Evolutionary conservation across 148 eudicot species (phyloP).

Genomic region (Vaccinium corymbosum): DNA sequence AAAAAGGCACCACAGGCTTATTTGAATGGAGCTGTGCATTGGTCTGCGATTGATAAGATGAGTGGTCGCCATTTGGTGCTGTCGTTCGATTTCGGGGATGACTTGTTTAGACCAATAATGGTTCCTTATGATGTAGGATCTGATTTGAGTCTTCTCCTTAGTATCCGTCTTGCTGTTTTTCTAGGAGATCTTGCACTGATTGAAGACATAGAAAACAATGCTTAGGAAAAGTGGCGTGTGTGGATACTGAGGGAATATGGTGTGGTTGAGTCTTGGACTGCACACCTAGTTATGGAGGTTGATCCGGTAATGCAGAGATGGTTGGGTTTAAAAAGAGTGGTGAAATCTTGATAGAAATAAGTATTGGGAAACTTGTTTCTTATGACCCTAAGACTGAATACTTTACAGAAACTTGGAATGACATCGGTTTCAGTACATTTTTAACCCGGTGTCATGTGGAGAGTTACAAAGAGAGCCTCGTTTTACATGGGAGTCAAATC

Average conservation of each 20-base stretch:
- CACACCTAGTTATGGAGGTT: too few species aligned
- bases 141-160: background rate
- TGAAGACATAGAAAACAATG: too few species aligned
- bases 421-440: background rate
- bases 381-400: too few species aligned
- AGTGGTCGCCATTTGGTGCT: slow-evolving; percentile 11
- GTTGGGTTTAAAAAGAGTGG: slow-evolving; percentile 20
- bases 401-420: too few species aligned
- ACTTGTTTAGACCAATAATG: slow-evolving; percentile 24
- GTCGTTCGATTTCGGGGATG: slow-evolving; percentile 22
- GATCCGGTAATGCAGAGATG: too few species aligned
- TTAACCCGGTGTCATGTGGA: slow-evolving; percentile 5
- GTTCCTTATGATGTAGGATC: slow-evolving; percentile 16
- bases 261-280: too few species aligned
- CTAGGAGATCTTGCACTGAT: too few species aligned
- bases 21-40: slow-evolving; percentile 29
- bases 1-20: slow-evolving; percentile 21
- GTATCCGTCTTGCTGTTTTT: background rate
- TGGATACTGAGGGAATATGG: too few species aligned
- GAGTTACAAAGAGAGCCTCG: slow-evolving; percentile 23
- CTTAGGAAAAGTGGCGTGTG: too few species aligned
- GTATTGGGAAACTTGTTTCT: too few species aligned
- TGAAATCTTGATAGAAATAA: slow-evolving; percentile 15
- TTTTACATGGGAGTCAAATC: slow-evolving; percentile 5
- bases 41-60: slow-evolving; percentile 19